Evolutionary conservation across 1,284 basidiomycete genomes (phyloP).

Genomic region (Exobasidium rhododendri): DNA sequence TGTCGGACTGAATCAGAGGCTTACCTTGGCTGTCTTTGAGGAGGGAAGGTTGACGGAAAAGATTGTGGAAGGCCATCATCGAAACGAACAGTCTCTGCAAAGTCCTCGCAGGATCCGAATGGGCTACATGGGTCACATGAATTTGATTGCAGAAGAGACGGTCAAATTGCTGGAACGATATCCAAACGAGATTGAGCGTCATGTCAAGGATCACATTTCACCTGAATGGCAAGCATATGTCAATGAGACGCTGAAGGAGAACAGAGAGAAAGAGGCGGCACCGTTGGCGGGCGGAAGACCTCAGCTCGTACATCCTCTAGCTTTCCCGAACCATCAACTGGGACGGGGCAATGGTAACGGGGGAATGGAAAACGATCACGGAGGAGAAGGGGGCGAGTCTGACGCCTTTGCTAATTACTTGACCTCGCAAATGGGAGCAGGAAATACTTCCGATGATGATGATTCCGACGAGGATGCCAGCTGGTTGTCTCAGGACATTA

Average conservation of each 20-base stretch:
- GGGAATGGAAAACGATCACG: conserved; percentile 10
- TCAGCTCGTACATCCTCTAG: not conserved
- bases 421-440: conserved; percentile 48
- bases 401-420: conserved; percentile 50
- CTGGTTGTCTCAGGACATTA: conserved; percentile 38
- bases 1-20: conserved; percentile 42
- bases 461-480: conserved; percentile 48
- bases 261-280: conserved; percentile 45
- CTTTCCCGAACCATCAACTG: not conserved
- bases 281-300: conserved; percentile 51
- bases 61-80: conserved; percentile 45
- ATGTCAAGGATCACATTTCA: conserved; percentile 34
- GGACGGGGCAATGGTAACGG: not conserved
- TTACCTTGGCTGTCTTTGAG: conserved; percentile 49
- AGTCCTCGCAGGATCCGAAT: conserved; percentile 45
- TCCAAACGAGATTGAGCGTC: conserved; percentile 58
- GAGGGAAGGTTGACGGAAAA: conserved; percentile 39
- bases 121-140: conserved; percentile 96
- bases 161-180: conserved; percentile 79
- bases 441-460: conserved; percentile 37
- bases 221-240: conserved; percentile 50
- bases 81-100: conserved; percentile 40
- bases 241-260: conserved; percentile 46
- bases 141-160: conserved; percentile 86
- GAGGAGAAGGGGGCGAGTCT: not conserved